Evolutionary conservation across 352 stramenopile genomes (phyloP).

Genomic region (Phytophthora hibernalis): DNA sequence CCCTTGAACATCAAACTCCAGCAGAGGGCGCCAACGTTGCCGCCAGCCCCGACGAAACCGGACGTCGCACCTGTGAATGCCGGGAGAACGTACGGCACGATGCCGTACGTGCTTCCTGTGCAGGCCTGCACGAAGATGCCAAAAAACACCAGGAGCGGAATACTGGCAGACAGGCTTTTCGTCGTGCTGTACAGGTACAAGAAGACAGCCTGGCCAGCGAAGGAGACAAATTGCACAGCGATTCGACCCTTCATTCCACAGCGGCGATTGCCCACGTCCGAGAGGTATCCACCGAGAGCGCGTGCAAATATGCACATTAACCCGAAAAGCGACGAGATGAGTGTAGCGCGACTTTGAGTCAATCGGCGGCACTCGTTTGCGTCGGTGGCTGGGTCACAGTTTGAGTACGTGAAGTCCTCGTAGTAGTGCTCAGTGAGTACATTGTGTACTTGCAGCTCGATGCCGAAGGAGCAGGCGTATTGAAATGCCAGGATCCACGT

Average conservation of each 20-base stretch:
- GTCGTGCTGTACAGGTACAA: conserved; percentile 87
- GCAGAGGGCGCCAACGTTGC: conserved; percentile 58
- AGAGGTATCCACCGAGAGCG: conserved; percentile 84
- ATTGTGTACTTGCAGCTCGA: conserved; percentile 96
- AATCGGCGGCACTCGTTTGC: conserved; percentile 35
- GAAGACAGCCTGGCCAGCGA: conserved; percentile 77
- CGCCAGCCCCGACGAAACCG: conserved; percentile 61
- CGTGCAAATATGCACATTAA: conserved; percentile 94
- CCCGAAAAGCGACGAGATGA: conserved; percentile 93
- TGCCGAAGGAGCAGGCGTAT: conserved; percentile 94
- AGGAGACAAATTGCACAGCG: conserved; percentile 72
- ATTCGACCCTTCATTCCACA: conserved; percentile 91
- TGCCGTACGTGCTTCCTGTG: conserved; percentile 59
- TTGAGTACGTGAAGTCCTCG: conserved; percentile 78
- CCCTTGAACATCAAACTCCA: conserved; percentile 67
- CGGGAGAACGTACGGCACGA: conserved; percentile 61
- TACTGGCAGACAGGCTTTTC: conserved; percentile 52
- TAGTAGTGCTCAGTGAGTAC: conserved; percentile 92
- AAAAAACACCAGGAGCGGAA: conserved; percentile 90
- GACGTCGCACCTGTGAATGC: conserved; percentile 52
- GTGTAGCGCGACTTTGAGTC: conserved; percentile 54
- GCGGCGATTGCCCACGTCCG: conserved; percentile 74
- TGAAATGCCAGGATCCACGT: conserved; percentile 92
- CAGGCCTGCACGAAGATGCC: conserved; percentile 82
- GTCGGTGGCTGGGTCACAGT: conserved; percentile 45